These are phyloP conservation scores for Cucumis variabilis DNA, from an alignment of 331 rosid species.

Conservation along the genomic window DNA sequence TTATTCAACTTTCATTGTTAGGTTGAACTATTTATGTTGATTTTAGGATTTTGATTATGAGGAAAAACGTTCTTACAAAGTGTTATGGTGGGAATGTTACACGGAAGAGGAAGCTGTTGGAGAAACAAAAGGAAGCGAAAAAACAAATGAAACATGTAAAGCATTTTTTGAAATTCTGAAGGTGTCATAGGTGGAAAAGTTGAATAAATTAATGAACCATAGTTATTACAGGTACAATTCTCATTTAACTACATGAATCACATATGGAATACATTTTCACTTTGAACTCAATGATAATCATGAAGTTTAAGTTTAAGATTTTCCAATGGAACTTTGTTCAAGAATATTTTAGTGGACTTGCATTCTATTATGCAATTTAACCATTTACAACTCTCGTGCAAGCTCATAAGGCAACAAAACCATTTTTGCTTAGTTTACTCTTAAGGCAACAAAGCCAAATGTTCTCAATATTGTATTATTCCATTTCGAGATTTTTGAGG, in stretches of 20 bases:
- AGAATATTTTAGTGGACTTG: neutral
- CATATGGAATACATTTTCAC: neutral
- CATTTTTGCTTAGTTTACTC: no score
- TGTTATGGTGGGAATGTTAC: constrained; percentile 93
- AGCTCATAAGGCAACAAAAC: no score
- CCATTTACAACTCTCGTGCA: neutral
- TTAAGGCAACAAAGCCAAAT: no score
- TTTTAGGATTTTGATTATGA: constrained; percentile 81
- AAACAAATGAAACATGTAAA: constrained; percentile 97
- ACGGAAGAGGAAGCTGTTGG: constrained; percentile 90
- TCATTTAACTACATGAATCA: constrained; percentile 6
- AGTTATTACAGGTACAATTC: constrained; percentile 13
- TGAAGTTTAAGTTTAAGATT: neutral
- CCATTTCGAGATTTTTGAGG: no score
- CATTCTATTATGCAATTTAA: constrained; percentile 9
- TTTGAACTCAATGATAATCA: neutral
- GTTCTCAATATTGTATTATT: no score
- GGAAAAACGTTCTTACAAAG: constrained; percentile 96
- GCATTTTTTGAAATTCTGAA: constrained; percentile 91
- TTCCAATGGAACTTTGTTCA: neutral
- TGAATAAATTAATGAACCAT: neutral
- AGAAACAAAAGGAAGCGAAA: constrained; percentile 98
- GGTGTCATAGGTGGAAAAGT: constrained; percentile 56
- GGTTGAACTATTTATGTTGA: constrained; percentile 33
- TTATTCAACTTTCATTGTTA: constrained; percentile 20